Percentiles rank a stretch among this genome's conserved stretches.
Evolutionary conservation across 495 filamentous ascomycete genomes (phyloP).

Genomic region (Lophiostoma macrostomum): DNA sequence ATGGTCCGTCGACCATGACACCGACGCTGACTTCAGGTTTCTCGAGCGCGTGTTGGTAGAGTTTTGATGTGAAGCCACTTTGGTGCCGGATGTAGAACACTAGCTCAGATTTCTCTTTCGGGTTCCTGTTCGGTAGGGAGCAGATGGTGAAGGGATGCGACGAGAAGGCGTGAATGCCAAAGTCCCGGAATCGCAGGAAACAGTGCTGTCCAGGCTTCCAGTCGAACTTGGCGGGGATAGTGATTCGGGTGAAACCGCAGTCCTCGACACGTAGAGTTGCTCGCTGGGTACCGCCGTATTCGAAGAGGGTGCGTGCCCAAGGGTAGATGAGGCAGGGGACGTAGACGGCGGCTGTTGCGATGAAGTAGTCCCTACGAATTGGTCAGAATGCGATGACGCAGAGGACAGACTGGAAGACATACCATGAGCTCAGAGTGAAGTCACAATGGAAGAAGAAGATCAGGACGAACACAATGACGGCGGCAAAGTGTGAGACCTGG

Average conservation of each 20-base stretch:
- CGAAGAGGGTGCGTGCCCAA: slow-evolving; percentile 46
- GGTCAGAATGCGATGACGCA: slow-evolving; percentile 1
- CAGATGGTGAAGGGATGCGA: slow-evolving; percentile 55
- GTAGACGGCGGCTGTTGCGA: slow-evolving; percentile 54
- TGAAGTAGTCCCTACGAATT: slow-evolving; percentile 57
- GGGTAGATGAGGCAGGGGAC: slow-evolving; percentile 44
- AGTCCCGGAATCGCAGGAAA: slow-evolving; percentile 49
- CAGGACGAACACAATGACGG: slow-evolving; percentile 52
- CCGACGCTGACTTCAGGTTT: slow-evolving; percentile 35
- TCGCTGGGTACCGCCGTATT: slow-evolving; percentile 45
- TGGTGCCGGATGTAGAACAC: slow-evolving; percentile 47
- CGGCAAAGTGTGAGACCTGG: slow-evolving; percentile 54
- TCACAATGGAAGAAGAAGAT: slow-evolving; percentile 61
- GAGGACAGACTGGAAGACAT: slow-evolving; percentile 7
- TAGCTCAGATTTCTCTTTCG: slow-evolving; percentile 37
- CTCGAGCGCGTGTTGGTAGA: slow-evolving; percentile 39
- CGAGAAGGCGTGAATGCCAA: slow-evolving; percentile 45
- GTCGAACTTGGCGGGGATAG: slow-evolving; percentile 45
- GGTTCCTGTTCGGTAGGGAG: slow-evolving; percentile 37
- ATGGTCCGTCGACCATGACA: slow-evolving; percentile 51
- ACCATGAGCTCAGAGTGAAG: slow-evolving; percentile 56
- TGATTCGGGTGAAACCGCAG: slow-evolving; percentile 32
- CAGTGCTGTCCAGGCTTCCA: slow-evolving; percentile 53
- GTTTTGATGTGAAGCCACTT: slow-evolving; percentile 45
- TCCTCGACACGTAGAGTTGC: slow-evolving; percentile 47